Percentiles rank a stretch among this genome's conserved stretches.
These are phyloP conservation scores for Chlorella sp. DNA, from an alignment of 139 green algal genomes.

Conservation along the genomic window DNA sequence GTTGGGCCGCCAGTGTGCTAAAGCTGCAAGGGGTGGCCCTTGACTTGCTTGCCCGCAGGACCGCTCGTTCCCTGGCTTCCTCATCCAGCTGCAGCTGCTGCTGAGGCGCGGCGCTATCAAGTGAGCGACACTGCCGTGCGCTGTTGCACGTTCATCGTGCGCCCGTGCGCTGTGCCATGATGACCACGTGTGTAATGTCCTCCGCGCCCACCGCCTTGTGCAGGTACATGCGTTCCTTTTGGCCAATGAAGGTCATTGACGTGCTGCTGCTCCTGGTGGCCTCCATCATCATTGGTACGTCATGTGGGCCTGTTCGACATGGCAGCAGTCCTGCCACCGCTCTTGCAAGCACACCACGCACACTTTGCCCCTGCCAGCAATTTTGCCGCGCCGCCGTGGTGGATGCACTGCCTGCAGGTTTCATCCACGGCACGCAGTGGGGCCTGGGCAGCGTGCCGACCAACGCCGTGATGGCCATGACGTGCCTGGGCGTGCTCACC, in stretches of 20 bases:
- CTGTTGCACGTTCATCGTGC: neutral
- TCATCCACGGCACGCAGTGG: conserved; percentile 20
- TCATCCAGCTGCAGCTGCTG: conserved; percentile 11
- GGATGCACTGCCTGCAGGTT: neutral
- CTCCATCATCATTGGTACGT: conserved; percentile 31
- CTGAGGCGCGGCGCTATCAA: conserved; percentile 9
- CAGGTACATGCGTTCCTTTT: conserved; percentile 34
- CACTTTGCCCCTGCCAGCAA: no score
- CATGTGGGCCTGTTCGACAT: no score
- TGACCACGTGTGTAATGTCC: no score
- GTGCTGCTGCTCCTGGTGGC: conserved; percentile 24
- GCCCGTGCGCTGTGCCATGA: no score
- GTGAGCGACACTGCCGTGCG: neutral
- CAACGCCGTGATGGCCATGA: conserved; percentile 40
- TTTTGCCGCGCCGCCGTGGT: no score
- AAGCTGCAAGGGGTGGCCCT: no score
- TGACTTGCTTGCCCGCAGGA: neutral
- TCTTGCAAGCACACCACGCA: no score
- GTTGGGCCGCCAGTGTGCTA: no score
- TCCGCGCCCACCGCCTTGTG: no score
- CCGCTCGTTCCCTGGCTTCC: conserved; percentile 3
- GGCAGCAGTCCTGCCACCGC: no score
- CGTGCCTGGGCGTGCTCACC: conserved; percentile 36
- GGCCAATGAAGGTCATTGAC: conserved; percentile 28
- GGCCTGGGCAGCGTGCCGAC: conserved; percentile 16